Conservation (phyloP, 2,329 filamentous ascomycete species). For the Parafenestella ontariensis region DNA sequence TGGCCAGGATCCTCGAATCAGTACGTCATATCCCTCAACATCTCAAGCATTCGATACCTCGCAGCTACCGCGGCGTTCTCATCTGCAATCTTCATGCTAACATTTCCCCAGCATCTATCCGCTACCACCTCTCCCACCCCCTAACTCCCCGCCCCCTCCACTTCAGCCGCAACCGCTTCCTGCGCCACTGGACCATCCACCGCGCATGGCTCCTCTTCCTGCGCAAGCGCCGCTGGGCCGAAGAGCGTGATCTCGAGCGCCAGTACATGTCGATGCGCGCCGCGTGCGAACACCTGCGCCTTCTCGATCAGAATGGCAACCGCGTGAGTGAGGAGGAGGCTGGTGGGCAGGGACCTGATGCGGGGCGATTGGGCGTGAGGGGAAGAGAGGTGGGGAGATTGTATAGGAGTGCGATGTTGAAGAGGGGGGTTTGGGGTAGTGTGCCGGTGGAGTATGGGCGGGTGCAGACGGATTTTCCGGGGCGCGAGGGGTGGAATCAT, state of each 20-base stretch:
- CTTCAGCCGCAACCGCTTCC: slow-evolving; percentile 83
- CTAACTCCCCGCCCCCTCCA: slow-evolving; percentile 78
- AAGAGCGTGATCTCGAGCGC: slow-evolving; percentile 75
- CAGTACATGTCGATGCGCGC: slow-evolving; percentile 82
- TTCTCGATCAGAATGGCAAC: slow-evolving; percentile 55
- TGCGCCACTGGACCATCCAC: slow-evolving; percentile 99
- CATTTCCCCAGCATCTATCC: slow-evolving; percentile 63
- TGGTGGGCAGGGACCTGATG: slow-evolving; percentile 60
- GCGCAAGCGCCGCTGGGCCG: slow-evolving; percentile 68
- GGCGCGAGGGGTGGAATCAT: slow-evolving; percentile 86
- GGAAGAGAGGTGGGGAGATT: slow-evolving; percentile 71
- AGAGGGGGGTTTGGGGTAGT: slow-evolving; percentile 83
- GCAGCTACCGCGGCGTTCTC: neutral
- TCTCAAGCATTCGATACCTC: neutral
- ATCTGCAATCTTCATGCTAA: neutral
- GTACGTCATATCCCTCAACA: slow-evolving; percentile 30
- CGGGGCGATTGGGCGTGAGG: slow-evolving; percentile 29
- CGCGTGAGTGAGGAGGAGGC: slow-evolving; percentile 56
- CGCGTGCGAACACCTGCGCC: slow-evolving; percentile 83
- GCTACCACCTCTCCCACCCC: slow-evolving; percentile 74
- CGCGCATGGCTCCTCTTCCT: slow-evolving; percentile 89
- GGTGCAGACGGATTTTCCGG: slow-evolving; percentile 82
- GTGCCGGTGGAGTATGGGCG: slow-evolving; percentile 93
- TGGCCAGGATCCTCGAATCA: slow-evolving; percentile 40
- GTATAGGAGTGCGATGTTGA: slow-evolving; percentile 88